Percentiles rank a stretch among this genome's conserved stretches.
phyloP scores from a whole-genome alignment of 306 rosid genomes.

The Ochetophila trinervis region DNA sequence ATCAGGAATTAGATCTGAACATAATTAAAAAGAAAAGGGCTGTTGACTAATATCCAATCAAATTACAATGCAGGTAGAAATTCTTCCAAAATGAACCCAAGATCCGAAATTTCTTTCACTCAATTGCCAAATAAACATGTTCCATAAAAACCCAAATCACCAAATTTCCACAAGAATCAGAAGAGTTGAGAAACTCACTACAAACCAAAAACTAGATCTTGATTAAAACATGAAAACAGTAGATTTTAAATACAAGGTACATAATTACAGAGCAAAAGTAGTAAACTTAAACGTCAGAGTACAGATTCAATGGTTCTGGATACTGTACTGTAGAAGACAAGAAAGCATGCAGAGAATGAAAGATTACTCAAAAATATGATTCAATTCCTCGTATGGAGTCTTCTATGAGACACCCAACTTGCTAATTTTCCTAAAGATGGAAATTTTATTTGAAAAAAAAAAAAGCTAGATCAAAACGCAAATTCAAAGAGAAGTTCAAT shows the following conservation, averaged over 20 bases:
- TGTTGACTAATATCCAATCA: neutral
- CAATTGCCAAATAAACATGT: neutral
- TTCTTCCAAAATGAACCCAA: constrained; percentile 9
- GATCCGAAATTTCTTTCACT: constrained; percentile 4
- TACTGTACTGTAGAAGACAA: constrained; percentile 2
- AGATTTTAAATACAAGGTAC: neutral
- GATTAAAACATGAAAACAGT: constrained; percentile 7
- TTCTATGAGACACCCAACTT: constrained; percentile 7
- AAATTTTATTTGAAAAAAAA: neutral
- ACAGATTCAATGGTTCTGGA: constrained; percentile 27
- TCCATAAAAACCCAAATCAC: constrained; percentile 1
- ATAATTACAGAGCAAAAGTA: constrained; percentile 28
- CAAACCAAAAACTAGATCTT: constrained; percentile 45
- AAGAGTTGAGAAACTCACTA: neutral
- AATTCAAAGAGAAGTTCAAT: too few relatives aligned
- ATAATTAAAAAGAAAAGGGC: neutral
- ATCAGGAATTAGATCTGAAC: constrained; percentile 30
- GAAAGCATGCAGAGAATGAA: neutral
- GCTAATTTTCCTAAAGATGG: constrained; percentile 5
- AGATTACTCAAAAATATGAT: constrained; percentile 8
- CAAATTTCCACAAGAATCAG: constrained; percentile 8
- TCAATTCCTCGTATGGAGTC: constrained; percentile 5
- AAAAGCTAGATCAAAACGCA: too few relatives aligned
- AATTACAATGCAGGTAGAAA: constrained; percentile 16
- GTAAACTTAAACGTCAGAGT: constrained; percentile 5